Percentiles rank a stretch among this genome's conserved stretches.
phyloP scores from a whole-genome alignment of 441 rosid genomes.

The Iberis amara region DNA sequence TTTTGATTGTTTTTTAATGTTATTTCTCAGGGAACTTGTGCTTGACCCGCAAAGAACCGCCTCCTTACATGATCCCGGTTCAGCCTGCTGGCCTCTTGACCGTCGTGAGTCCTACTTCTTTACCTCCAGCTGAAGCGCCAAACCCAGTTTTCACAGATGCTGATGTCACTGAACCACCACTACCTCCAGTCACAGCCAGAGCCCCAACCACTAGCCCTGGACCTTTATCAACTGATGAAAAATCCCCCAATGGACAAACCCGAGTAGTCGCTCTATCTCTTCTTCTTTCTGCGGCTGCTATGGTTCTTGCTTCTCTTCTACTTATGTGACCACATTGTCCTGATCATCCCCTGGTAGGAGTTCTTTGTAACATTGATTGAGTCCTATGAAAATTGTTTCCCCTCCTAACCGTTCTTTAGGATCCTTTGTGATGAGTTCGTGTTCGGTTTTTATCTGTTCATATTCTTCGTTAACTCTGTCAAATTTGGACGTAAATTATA shows the following conservation, averaged over 20 bases:
- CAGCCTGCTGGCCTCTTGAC: conserved; percentile 44
- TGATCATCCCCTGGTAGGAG: no score
- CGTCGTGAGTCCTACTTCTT: conserved; percentile 20
- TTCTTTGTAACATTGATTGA: no score
- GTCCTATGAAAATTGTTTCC: no score
- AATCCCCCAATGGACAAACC: conserved; percentile 40
- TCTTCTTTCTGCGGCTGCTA: conserved; percentile 33
- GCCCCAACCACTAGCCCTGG: conserved; percentile 29
- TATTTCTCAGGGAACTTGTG: conserved; percentile 55
- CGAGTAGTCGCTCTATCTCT: conserved; percentile 32
- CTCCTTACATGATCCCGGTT: conserved; percentile 58
- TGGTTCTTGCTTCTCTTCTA: conserved; percentile 38
- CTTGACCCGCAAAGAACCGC: conserved; percentile 29
- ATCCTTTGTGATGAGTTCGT: conserved; percentile 12
- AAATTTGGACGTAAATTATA: not conserved
- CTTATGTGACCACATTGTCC: conserved; percentile 33
- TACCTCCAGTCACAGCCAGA: conserved; percentile 37
- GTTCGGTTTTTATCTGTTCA: not conserved
- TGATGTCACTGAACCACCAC: conserved; percentile 61
- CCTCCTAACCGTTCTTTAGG: no score
- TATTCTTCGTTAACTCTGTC: not conserved
- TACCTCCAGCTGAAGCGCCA: conserved; percentile 75
- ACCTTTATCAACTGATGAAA: conserved; percentile 31
- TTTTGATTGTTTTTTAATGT: conserved; percentile 2
- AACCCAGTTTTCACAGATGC: conserved; percentile 42